phyloP scores from a whole-genome alignment of 306 rosid species.

The Citrullus colocynthis region DNA sequence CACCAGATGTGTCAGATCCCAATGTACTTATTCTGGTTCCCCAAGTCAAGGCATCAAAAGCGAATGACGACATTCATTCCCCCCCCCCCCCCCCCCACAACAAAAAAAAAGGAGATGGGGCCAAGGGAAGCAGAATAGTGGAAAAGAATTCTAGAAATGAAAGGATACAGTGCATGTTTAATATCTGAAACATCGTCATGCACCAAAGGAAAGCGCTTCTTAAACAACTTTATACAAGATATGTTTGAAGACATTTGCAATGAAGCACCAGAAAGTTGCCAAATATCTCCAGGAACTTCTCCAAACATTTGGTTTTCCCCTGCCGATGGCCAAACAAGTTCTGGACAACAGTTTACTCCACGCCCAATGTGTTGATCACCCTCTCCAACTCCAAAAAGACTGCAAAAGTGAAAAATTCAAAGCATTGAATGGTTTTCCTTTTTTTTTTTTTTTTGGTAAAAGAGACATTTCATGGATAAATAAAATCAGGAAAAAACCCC shows the following conservation, averaged over 20 bases:
- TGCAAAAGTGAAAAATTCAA: slow-evolving; percentile 35
- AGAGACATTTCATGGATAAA: no score
- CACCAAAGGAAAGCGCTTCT: slow-evolving; percentile 18
- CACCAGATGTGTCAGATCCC: slow-evolving; percentile 67
- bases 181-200: slow-evolving; percentile 21
- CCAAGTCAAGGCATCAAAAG: slow-evolving; percentile 37
- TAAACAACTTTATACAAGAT: slow-evolving; percentile 52
- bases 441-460: no score
- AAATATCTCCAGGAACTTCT: slow-evolving; percentile 32
- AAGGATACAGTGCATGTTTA: slow-evolving; percentile 69
- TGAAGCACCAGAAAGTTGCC: slow-evolving; percentile 30
- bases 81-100: neutral
- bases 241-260: slow-evolving; percentile 39
- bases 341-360: slow-evolving; percentile 32
- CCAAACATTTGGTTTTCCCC: slow-evolving; percentile 19
- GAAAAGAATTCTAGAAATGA: neutral
- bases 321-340: slow-evolving; percentile 31
- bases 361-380: slow-evolving; percentile 17
- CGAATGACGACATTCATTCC: neutral
- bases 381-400: slow-evolving; percentile 57
- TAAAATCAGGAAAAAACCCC: no score
- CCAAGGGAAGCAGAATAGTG: neutral
- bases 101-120: neutral
- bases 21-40: slow-evolving; percentile 48
- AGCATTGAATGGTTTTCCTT: neutral